A percentile compares a stretch with the other conserved stretches of the same genome.
Evolutionary conservation across 192 early-diverging fungal genomes (phyloP).

Genomic region (Coemansia sp.): DNA sequence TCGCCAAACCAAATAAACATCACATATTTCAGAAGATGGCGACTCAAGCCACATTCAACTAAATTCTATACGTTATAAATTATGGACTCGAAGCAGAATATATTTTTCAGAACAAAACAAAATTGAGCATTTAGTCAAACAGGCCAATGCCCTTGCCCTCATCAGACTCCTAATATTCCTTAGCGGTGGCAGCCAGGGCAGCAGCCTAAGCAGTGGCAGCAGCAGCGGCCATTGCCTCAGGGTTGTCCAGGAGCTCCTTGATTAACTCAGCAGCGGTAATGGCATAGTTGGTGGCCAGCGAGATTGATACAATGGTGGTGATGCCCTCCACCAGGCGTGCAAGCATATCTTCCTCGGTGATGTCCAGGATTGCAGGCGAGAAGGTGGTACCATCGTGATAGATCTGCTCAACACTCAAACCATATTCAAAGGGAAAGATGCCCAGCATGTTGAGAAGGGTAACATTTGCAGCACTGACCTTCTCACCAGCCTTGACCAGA

Average conservation of each 20-base stretch:
- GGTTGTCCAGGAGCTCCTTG: constrained; percentile 94
- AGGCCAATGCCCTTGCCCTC: constrained; percentile 93
- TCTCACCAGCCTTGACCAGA: constrained; percentile 83
- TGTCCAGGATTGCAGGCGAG: constrained; percentile 84
- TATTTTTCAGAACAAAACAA: too few species aligned
- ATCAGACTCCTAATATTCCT: constrained; percentile 71
- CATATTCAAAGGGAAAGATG: constrained; percentile 99
- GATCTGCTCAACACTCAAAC: constrained; percentile 90
- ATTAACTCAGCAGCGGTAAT: constrained; percentile 87
- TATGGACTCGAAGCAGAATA: too few species aligned
- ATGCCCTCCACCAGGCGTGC: constrained; percentile 67
- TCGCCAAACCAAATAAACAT: too few species aligned
- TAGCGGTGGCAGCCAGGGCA: constrained; percentile 52
- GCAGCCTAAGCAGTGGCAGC: constrained; percentile 70
- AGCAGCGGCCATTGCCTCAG: constrained; percentile 81
- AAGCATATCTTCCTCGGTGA: constrained; percentile 72
- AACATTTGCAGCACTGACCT: constrained; percentile 98
- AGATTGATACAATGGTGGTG: constrained; percentile 78
- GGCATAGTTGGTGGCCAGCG: constrained; percentile 86
- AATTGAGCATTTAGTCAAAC: constrained; percentile 88
- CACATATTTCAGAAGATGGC: too few species aligned
- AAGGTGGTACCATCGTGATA: constrained; percentile 92
- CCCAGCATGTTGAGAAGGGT: constrained; percentile 98
- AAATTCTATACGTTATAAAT: too few species aligned
- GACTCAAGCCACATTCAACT: too few species aligned